Conservation (phyloP, 257 asterid genomes). For the Rauvolfia tetraphylla region DNA sequence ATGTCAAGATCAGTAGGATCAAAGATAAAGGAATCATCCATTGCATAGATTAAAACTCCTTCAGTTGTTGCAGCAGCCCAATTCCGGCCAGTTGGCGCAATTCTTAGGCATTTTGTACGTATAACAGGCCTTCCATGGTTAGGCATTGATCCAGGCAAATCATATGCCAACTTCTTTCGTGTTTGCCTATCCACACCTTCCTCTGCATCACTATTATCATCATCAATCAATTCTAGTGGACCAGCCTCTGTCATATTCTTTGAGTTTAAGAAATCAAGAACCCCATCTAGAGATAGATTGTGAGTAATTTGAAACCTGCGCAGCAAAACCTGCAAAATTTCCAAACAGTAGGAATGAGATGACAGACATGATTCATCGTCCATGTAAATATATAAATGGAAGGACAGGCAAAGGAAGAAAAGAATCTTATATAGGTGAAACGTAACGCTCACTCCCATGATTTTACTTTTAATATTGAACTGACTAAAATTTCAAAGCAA, state of each 20-base stretch:
- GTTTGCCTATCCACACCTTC: constrained; percentile 86
- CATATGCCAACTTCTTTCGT: constrained; percentile 53
- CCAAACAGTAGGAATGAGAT: neutral
- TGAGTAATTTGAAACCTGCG: constrained; percentile 82
- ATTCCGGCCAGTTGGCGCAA: constrained; percentile 96
- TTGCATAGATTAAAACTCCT: constrained; percentile 82
- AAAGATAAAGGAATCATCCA: constrained; percentile 90
- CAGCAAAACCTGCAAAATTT: constrained; percentile 62
- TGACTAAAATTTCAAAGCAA: neutral
- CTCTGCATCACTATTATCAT: constrained; percentile 72
- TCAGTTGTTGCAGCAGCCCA: constrained; percentile 99
- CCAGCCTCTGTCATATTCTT: constrained; percentile 97
- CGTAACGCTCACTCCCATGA: neutral
- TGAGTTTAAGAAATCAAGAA: constrained; percentile 86
- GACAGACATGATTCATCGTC: too few relatives aligned
- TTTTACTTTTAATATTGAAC: neutral
- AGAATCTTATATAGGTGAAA: neutral
- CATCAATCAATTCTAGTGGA: constrained; percentile 85
- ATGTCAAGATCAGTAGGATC: constrained; percentile 98
- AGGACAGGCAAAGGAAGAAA: neutral
- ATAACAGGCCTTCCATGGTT: constrained; percentile 80
- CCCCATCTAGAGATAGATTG: constrained; percentile 88
- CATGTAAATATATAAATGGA: neutral
- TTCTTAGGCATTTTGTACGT: constrained; percentile 81
- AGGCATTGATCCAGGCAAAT: constrained; percentile 93